Evolutionary conservation across 768 basidiomycete species (phyloP).

Genomic region (Lactifluus volemus): DNA sequence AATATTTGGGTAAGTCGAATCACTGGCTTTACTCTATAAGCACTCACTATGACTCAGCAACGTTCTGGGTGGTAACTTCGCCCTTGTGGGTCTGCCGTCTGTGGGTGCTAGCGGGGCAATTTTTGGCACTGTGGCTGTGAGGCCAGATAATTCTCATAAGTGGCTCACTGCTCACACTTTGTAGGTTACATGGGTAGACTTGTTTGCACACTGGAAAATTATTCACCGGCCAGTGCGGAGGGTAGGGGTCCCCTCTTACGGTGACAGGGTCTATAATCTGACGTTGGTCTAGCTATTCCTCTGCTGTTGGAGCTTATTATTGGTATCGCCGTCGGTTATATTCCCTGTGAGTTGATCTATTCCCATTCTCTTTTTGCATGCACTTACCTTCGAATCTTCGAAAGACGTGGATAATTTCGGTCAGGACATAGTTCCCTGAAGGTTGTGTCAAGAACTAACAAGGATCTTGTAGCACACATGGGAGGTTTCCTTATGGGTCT

Average conservation of each 20-base stretch:
- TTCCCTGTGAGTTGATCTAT: conserved; percentile 52
- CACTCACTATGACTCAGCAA: conserved; percentile 38
- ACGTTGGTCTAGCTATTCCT: conserved; percentile 49
- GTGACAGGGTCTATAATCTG: neutral
- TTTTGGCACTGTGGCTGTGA: conserved; percentile 75
- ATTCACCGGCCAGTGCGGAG: conserved; percentile 74
- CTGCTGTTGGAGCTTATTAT: conserved; percentile 83
- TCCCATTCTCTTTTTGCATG: neutral
- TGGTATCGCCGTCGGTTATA: conserved; percentile 77
- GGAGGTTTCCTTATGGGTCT: conserved; percentile 84
- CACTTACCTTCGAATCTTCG: conserved; percentile 2
- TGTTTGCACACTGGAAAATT: conserved; percentile 88
- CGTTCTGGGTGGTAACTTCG: conserved; percentile 88
- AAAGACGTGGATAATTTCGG: conserved; percentile 87
- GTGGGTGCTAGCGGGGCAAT: conserved; percentile 92
- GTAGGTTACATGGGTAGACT: conserved; percentile 76
- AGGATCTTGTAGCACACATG: conserved; percentile 54
- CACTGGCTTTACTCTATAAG: neutral
- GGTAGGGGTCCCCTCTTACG: conserved; percentile 32
- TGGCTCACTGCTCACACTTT: neutral
- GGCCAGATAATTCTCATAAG: conserved; percentile 17
- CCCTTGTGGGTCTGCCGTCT: conserved; percentile 79
- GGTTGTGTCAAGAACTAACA: conserved; percentile 1
- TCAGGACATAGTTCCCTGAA: conserved; percentile 24
- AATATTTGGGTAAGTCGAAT: conserved; percentile 68